Base-by-base conservation (phyloP, 2,329 filamentous ascomycete species). In the Nemania sp. region DNA sequence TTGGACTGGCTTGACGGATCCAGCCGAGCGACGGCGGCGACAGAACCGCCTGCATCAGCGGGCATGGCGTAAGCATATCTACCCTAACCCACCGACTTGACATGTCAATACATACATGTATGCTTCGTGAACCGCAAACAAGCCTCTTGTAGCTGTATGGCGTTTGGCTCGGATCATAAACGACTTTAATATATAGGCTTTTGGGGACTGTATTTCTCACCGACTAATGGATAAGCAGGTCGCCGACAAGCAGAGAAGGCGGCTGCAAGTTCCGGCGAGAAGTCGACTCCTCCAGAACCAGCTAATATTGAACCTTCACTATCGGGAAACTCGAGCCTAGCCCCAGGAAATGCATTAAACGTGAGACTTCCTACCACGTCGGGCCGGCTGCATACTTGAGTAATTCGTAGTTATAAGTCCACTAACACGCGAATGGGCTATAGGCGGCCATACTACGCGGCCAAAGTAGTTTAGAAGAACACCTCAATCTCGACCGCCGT, bases 1-100 rank as follows among this genome's bases (percentile, higher is more conserved):
- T 56, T 73, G 70, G 70, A 68, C 70, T 19, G 70, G 71, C 2
- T 34, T 71, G 19, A 56, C 58, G 2, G 62, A 69, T 52, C 52
- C 63, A 31, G 62, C 61, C 8, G 64, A 69, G 52, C 62, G 71
- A 40, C 68, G 67, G 52, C 70, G 64, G 52, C 61, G 63, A 50
- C 70, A 73, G 54, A 72, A 67, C 26, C 65, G 70, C 34, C 57
- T 73, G n/a, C 67, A 72, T 54, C 68, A 70, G 30, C 63, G 70
- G 53, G 68, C 70, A 2, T 66, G 70, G 60, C 64, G 71, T 72
- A 66, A 44, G 68, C 61, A n/a, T 14, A 20, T 36, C 6, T 33
- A 6, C 30, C 30, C 15, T n/a, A n/a, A n/a, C 30, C n/a, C 31
- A 6, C 31, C 9, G 15, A 4, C 31, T 34, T 31, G 5, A 11